Conservation (phyloP, 768 basidiomycete species). For the Dioszegia crocea region DNA sequence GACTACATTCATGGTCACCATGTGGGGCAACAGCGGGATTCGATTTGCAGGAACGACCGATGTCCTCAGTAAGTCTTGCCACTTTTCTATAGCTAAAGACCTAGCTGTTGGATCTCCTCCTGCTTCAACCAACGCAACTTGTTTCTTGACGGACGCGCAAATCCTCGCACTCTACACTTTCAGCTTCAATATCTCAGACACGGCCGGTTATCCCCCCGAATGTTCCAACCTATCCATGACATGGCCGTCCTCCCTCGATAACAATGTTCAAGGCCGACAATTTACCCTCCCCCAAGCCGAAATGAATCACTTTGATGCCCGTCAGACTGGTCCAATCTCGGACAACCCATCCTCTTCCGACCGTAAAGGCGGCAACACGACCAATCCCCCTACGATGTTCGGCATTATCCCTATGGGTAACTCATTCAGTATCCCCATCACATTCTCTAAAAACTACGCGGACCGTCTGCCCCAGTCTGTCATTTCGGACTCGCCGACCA, state of each 20-base stretch:
- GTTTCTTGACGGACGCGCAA: slow-evolving; percentile 30
- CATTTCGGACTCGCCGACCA: slow-evolving; percentile 34
- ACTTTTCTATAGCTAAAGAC: background rate
- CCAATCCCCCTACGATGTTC: slow-evolving; percentile 41
- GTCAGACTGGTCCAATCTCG: slow-evolving; percentile 8
- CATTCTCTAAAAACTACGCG: slow-evolving; percentile 21
- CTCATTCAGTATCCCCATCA: slow-evolving; percentile 40
- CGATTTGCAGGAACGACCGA: slow-evolving; percentile 39
- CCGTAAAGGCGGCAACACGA: slow-evolving; percentile 33
- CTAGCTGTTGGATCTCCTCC: slow-evolving; percentile 11
- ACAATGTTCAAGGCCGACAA: slow-evolving; percentile 16
- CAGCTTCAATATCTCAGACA: slow-evolving; percentile 35
- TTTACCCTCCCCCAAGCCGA: too few species aligned
- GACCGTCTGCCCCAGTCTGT: slow-evolving; percentile 23
- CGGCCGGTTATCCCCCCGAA: slow-evolving; percentile 29
- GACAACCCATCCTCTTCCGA: slow-evolving; percentile 23
- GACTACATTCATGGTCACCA: slow-evolving; percentile 29
- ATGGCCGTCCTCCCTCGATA: slow-evolving; percentile 41
- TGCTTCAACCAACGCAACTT: slow-evolving; percentile 15
- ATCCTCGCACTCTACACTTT: slow-evolving; percentile 39
- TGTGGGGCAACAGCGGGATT: slow-evolving; percentile 44
- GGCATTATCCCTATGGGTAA: slow-evolving; percentile 45
- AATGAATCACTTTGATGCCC: background rate
- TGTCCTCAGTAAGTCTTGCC: slow-evolving; percentile 28
- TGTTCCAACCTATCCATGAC: slow-evolving; percentile 37